Evolutionary conservation across 2,329 filamentous ascomycete genomes (phyloP), one percentile per base, ranked within the genome.

Genomic region (Hypoxylon sp.): DNA sequence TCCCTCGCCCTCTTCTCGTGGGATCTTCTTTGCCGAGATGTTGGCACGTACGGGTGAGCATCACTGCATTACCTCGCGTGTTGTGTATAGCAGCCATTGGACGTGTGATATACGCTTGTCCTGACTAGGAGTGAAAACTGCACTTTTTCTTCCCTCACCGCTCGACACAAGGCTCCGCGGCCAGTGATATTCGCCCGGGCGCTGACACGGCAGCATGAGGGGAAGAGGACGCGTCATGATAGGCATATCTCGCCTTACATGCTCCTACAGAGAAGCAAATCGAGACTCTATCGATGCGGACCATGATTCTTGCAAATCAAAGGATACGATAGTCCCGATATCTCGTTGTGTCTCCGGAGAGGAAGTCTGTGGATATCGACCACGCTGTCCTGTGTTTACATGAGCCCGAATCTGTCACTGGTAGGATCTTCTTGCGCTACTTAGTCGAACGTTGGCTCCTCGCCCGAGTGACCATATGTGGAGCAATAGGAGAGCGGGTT

Each of bases 41-140:
- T 35, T 55, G 37, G 48, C 23, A 52, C 43, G 47, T 49, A 48
- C 48, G 57, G 38, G 56, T 35, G 48, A 40, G 33, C 27, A 46
- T 55, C 49, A 35, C 31, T 45, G 29, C 26, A 20, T 48, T 27
- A 35, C 29, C 37, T 42, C 42, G 18, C 23, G 24, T 35, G 43
- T 42, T 42, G 38, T 42, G 38, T 42, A 42, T 42, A 42, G 11
- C 38, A 35, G n/a, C 18, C 27, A 47, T 47, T 47, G 43, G 43
- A 47, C 27, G 18, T 47, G 9, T 18, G 20, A 4, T 24, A 23
- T 18, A 29, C 15, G 43, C 43, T 31, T 31, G 35, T 47, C 24
- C 26, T 35, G n/a, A 47, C 27, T 47, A 33, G 24, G 41, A 31
- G 41, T 31, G n/a, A 23, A 17, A 35, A 33, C 43, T 33, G 27